Base-by-base conservation (phyloP, 1,284 basidiomycete species). In the Apiotrichum veenhuisii region DNA sequence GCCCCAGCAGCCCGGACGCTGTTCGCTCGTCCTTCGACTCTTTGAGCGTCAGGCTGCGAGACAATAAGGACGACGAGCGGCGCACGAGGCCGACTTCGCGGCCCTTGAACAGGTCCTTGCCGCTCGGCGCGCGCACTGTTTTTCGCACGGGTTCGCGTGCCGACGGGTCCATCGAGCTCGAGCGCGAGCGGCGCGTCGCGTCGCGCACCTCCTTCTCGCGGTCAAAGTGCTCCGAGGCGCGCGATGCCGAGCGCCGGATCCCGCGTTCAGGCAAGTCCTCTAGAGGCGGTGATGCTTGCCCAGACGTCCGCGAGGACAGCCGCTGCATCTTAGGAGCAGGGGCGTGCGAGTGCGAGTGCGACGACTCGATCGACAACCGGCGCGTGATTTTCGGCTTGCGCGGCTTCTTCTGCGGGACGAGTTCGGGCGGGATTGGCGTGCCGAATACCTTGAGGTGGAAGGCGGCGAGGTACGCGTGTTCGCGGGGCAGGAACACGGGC, bases 361-460 rank as follows among this genome's bases (percentile, higher is more conserved):
- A n/a, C n/a, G n/a, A n/a, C n/a, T 54, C 58, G 27, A 59, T 38
- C 22, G 47, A 46, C n/a, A 55, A 50, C 9, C 58, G 55, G 5
- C 55, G 65, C 5, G 70, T 72, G 26, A 71, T 51, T 50, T 67
- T 67, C 0, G 67, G 71, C 58, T 71, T 72, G 17, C 70, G 67
- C 9, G 66, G 62, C 51, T 69, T 73, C 59, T 69, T 71, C 43
- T 50, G 41, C 26, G 65, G 63, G 14, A 66, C 48, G 34, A 72
- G 57, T 22, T 63, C 61, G 12, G 57, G 22, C 7, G 70, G 67
- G 2, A 72, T 64, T 1, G 67, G 63, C 23, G 43, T 41, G n/a
- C 69, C 70, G 36, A 75, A 74, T 18, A 73, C 63, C 55, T 74
- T 74, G 23, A 55, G 41, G 49, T 74, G 73, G 55, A 73, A 71